Conservation (phyloP, 352 stramenopile genomes). For the Salisapilia sapeloensis region DNA sequence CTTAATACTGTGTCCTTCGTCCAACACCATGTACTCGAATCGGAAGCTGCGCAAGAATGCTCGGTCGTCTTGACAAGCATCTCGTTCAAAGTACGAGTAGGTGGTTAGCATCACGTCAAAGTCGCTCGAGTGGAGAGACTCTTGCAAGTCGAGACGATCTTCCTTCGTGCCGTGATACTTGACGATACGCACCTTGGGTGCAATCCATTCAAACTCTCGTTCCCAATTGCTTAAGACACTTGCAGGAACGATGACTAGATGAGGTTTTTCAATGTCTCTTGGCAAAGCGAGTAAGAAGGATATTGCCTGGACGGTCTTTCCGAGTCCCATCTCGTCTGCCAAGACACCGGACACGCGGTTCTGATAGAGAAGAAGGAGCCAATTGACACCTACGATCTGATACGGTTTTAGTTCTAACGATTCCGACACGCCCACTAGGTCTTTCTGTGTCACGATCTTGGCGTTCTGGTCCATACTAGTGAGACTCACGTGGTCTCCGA, state of each 20-base stretch:
- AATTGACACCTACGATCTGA: slow-evolving; percentile 73
- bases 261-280: slow-evolving; percentile 23
- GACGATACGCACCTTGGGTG: slow-evolving; percentile 73
- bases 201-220: slow-evolving; percentile 87
- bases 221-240: slow-evolving; percentile 89
- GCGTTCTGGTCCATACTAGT: slow-evolving; percentile 14
- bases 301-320: slow-evolving; percentile 87
- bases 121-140: slow-evolving; percentile 19
- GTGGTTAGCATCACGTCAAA: slow-evolving; percentile 84
- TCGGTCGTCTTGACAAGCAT: slow-evolving; percentile 68
- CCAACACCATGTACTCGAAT: slow-evolving; percentile 88
- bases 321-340: slow-evolving; percentile 85
- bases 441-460: slow-evolving; percentile 38
- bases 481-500: slow-evolving; percentile 44
- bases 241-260: slow-evolving; percentile 87
- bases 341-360: slow-evolving; percentile 69
- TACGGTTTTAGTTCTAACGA: slow-evolving; percentile 73
- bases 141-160: slow-evolving; percentile 32
- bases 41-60: slow-evolving; percentile 56
- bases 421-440: slow-evolving; percentile 52
- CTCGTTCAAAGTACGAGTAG: slow-evolving; percentile 85
- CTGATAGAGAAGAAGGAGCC: slow-evolving; percentile 55
- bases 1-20: slow-evolving; percentile 89
- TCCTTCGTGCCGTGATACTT: slow-evolving; percentile 71
- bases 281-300: slow-evolving; percentile 40